phyloP scores from a whole-genome alignment of 768 basidiomycete genomes.

The Phlegmacium glaucopus region DNA sequence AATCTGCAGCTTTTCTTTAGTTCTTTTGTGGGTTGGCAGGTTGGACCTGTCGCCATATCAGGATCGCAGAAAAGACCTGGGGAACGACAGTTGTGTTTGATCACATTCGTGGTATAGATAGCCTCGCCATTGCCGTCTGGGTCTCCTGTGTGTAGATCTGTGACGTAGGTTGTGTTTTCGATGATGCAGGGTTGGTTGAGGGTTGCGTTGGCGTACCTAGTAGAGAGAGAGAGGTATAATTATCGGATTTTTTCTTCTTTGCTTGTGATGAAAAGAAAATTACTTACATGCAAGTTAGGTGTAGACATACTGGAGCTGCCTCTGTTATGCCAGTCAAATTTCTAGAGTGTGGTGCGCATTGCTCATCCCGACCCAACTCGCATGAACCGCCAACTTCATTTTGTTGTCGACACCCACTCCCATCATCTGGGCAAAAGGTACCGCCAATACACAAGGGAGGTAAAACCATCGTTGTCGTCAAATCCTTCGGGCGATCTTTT shows the following conservation, averaged over 20 bases:
- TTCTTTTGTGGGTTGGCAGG: slow-evolving; percentile 43
- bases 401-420: slow-evolving; percentile 47
- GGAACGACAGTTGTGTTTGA: slow-evolving; percentile 55
- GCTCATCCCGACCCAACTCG: slow-evolving; percentile 62
- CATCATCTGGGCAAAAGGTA: slow-evolving; percentile 68
- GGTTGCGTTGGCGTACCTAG: slow-evolving; percentile 56
- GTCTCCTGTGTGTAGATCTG: slow-evolving; percentile 38
- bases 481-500: slow-evolving; percentile 1
- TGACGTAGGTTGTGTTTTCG: slow-evolving; percentile 30
- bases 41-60: slow-evolving; percentile 15
- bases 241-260: too few species aligned
- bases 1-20: slow-evolving; percentile 41
- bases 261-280: background rate
- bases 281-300: slow-evolving; percentile 52
- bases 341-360: slow-evolving; percentile 35
- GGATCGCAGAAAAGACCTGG: slow-evolving; percentile 55
- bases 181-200: slow-evolving; percentile 47
- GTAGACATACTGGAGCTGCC: too few species aligned
- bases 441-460: slow-evolving; percentile 53
- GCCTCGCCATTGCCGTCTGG: slow-evolving; percentile 30
- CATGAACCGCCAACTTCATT: slow-evolving; percentile 43
- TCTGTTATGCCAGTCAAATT: too few species aligned
- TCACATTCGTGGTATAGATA: slow-evolving; percentile 45
- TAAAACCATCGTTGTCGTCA: slow-evolving; percentile 25
- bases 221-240: background rate